phyloP scores from a whole-genome alignment of 2,329 filamentous ascomycete genomes.

The Emergomyces orientalis region DNA sequence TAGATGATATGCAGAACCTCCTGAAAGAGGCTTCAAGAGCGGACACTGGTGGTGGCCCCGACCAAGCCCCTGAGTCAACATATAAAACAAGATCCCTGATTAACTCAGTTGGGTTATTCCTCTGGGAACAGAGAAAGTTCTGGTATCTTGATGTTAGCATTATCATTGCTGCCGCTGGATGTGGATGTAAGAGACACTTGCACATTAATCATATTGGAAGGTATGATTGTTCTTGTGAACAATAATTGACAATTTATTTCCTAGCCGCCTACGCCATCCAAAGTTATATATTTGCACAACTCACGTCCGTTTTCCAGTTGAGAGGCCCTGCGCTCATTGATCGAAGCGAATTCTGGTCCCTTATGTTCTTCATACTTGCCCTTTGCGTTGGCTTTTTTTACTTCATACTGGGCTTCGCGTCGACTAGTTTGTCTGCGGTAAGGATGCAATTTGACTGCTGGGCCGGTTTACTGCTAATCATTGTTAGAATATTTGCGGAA shows the following conservation, averaged over 20 bases:
- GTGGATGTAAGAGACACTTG: slow-evolving; percentile 22
- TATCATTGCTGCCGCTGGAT: slow-evolving; percentile 21
- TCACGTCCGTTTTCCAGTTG: slow-evolving; percentile 42
- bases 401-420: slow-evolving; percentile 37
- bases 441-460: slow-evolving; percentile 13
- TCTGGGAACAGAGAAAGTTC: slow-evolving; percentile 26
- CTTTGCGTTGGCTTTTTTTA: slow-evolving; percentile 40
- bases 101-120: slow-evolving; percentile 18
- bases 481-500: slow-evolving; percentile 25
- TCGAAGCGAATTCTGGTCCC: slow-evolving; percentile 42
- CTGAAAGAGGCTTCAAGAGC: slow-evolving; percentile 3
- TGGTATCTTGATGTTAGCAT: slow-evolving; percentile 24
- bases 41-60: slow-evolving; percentile 8
- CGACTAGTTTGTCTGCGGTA: slow-evolving; percentile 40
- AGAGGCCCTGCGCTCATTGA: slow-evolving; percentile 30
- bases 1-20: slow-evolving; percentile 2
- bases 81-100: slow-evolving; percentile 16
- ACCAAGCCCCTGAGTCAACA: background rate
- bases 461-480: slow-evolving; percentile 25
- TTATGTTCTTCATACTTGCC: slow-evolving; percentile 50
- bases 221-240: background rate
- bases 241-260: background rate
- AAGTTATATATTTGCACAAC: slow-evolving; percentile 40
- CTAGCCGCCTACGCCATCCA: slow-evolving; percentile 28
- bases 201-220: background rate